phyloP scores from a whole-genome alignment of 177 flowering plant species.

The Tripterygium wilfordii region DNA sequence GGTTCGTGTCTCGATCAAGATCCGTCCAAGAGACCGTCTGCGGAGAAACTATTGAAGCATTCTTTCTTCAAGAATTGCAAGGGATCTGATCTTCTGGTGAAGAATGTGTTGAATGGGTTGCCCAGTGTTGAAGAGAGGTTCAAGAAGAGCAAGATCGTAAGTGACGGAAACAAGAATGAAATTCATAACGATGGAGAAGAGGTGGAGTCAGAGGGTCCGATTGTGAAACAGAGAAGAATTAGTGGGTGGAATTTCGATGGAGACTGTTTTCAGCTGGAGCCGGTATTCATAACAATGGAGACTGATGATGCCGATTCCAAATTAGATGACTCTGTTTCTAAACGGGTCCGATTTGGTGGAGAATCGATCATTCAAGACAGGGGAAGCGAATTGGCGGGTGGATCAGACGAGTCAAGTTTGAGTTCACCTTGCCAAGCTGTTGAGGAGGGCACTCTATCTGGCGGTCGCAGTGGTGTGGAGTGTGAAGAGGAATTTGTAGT shows the following conservation, averaged over 20 bases:
- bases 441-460: neutral
- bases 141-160: slow-evolving; percentile 14
- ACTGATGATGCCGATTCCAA: no score
- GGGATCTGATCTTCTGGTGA: slow-evolving; percentile 49
- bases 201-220: neutral
- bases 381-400: neutral
- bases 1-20: slow-evolving; percentile 67
- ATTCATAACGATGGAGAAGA: slow-evolving; percentile 28
- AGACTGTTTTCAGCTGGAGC: slow-evolving; percentile 41
- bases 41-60: slow-evolving; percentile 71
- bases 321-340: slow-evolving; percentile 2
- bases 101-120: slow-evolving; percentile 52
- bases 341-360: slow-evolving; percentile 18
- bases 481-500: no score
- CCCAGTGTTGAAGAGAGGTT: slow-evolving; percentile 67
- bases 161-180: neutral
- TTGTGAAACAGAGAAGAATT: slow-evolving; percentile 42
- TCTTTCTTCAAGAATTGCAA: slow-evolving; percentile 68
- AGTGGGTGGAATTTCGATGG: slow-evolving; percentile 78
- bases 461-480: no score
- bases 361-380: slow-evolving; percentile 13
- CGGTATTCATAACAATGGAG: slow-evolving; percentile 48
- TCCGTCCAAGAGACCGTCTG: slow-evolving; percentile 64
- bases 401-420: slow-evolving; percentile 1
- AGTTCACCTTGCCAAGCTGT: neutral